Percentiles rank a stretch among this genome's conserved stretches.
phyloP scores from a whole-genome alignment of 2,329 filamentous ascomycete genomes.

The Alternaria brassicae region DNA sequence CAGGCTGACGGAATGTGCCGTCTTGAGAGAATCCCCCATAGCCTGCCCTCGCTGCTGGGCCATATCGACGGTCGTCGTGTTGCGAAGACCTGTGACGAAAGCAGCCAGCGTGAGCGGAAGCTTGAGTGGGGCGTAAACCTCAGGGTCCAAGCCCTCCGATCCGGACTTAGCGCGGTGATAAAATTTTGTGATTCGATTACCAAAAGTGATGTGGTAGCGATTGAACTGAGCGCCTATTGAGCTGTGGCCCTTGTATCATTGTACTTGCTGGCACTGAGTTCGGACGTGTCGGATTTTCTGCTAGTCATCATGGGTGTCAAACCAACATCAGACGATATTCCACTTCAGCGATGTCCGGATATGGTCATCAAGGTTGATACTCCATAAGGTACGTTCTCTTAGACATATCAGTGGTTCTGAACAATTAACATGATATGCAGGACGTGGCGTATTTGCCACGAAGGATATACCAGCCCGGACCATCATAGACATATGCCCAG shows the following conservation, averaged over 20 bases:
- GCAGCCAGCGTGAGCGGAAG: constrained; percentile 15
- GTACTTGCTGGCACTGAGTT: background rate
- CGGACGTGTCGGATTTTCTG: background rate
- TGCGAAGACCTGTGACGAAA: constrained; percentile 15
- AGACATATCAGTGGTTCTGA: background rate
- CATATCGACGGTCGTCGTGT: constrained; percentile 33
- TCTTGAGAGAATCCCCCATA: constrained; percentile 48
- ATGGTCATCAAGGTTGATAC: constrained; percentile 57
- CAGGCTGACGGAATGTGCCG: constrained; percentile 81
- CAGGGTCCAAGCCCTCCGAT: constrained; percentile 7
- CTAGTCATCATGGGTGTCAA: constrained; percentile 2
- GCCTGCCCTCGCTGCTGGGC: constrained; percentile 51
- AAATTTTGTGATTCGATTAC: constrained; percentile 9
- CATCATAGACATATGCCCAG: constrained; percentile 61
- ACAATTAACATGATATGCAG: constrained; percentile 44
- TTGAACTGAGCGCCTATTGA: background rate
- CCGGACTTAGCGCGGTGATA: constrained; percentile 12
- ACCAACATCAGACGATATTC: constrained; percentile 22
- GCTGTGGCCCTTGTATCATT: background rate
- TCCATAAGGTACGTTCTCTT: constrained; percentile 56
- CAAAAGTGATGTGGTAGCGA: background rate
- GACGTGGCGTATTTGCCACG: constrained; percentile 61
- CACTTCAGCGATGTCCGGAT: constrained; percentile 52
- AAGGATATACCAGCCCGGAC: constrained; percentile 56
- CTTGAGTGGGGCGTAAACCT: constrained; percentile 19